Percentiles rank a stretch among this genome's conserved stretches.
phyloP scores from a whole-genome alignment of 805 yeast genomes.

The Hanseniaspora thailandica region DNA sequence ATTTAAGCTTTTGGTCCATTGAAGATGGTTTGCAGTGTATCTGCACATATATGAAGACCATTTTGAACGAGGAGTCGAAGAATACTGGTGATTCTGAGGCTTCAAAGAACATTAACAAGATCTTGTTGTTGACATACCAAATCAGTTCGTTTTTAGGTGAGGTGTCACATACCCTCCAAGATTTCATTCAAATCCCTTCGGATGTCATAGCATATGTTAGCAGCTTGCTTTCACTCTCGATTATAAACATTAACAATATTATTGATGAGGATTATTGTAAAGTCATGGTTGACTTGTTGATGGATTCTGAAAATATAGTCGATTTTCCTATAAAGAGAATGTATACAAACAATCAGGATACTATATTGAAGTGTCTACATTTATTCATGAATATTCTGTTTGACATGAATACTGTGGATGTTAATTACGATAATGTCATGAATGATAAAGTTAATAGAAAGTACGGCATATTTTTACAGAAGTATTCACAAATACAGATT shows the following conservation, averaged over 20 bases:
- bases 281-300: not conserved
- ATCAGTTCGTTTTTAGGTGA: slow-evolving; percentile 45
- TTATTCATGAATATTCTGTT: slow-evolving; percentile 12
- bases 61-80: slow-evolving; percentile 15
- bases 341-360: not conserved
- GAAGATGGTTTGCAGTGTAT: slow-evolving; percentile 19
- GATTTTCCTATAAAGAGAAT: slow-evolving; percentile 5
- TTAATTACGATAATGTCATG: not conserved
- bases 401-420: not conserved
- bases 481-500: slow-evolving; percentile 20
- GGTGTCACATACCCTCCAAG: slow-evolving; percentile 39
- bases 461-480: slow-evolving; percentile 19
- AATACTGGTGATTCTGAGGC: slow-evolving; percentile 17
- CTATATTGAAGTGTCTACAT: slow-evolving; percentile 11
- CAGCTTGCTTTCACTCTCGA: slow-evolving; percentile 35
- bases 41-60: not conserved
- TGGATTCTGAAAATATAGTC: not conserved
- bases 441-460: not conserved
- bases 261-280: not conserved
- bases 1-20: slow-evolving; percentile 23
- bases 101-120: not conserved
- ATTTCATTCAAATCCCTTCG: slow-evolving; percentile 35
- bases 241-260: not conserved
- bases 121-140: slow-evolving; percentile 7
- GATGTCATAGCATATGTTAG: slow-evolving; percentile 41